A percentile compares a stretch with the other conserved stretches of the same genome.
These are phyloP conservation scores for Mycosarcoma maydis DNA, from an alignment of 1,284 basidiomycete species.

Conservation along the genomic window DNA sequence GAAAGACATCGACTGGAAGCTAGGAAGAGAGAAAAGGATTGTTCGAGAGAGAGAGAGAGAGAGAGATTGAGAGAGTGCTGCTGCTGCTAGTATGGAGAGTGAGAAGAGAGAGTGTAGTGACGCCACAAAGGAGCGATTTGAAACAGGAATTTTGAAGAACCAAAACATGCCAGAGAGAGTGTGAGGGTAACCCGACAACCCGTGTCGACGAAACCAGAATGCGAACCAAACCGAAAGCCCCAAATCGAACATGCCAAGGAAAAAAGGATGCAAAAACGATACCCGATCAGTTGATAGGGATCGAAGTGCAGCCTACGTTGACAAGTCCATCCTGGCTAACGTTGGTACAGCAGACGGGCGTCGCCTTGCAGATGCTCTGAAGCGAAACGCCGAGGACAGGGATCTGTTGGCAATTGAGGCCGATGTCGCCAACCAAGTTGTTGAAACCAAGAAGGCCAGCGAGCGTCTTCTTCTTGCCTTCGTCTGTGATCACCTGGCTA, in stretches of 20 bases:
- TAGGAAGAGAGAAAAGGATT: too few relatives aligned
- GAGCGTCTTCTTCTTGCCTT: slow-evolving; percentile 50
- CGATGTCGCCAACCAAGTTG: slow-evolving; percentile 40
- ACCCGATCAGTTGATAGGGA: slow-evolving; percentile 51
- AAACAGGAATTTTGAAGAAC: too few relatives aligned
- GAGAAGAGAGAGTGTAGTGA: too few relatives aligned
- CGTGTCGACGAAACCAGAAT: slow-evolving; percentile 15
- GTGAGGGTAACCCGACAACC: slow-evolving; percentile 21
- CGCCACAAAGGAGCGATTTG: too few relatives aligned
- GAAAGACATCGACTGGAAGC: too few relatives aligned
- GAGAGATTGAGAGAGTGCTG: too few relatives aligned
- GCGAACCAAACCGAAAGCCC: slow-evolving; percentile 8
- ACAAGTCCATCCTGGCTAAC: slow-evolving; percentile 53
- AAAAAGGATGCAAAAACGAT: background rate
- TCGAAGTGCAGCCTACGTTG: slow-evolving; percentile 54
- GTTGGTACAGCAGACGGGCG: slow-evolving; percentile 52
- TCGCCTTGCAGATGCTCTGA: slow-evolving; percentile 47
- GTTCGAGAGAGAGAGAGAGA: too few relatives aligned
- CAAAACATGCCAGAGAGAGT: slow-evolving; percentile 8
- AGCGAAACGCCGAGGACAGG: slow-evolving; percentile 39
- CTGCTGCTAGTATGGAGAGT: too few relatives aligned
- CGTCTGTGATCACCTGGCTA: slow-evolving; percentile 46
- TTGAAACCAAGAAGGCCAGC: slow-evolving; percentile 49
- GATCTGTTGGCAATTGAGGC: slow-evolving; percentile 51
- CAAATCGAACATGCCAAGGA: slow-evolving; percentile 6